These are phyloP conservation scores for Aspergillus affinis DNA, from an alignment of 495 filamentous ascomycete species.

Conservation along the genomic window DNA sequence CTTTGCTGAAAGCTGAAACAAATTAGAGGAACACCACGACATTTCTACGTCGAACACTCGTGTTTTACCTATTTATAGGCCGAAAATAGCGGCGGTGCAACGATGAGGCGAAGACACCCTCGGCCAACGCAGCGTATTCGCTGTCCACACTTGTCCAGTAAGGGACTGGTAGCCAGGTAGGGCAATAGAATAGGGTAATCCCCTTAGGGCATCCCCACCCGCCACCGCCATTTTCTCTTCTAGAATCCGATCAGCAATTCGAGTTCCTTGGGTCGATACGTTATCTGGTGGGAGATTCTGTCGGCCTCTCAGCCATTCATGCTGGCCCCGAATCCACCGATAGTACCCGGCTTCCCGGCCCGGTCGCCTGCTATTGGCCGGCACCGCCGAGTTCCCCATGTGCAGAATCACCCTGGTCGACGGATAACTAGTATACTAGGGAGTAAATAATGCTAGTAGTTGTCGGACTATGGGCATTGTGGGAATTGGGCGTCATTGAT, in stretches of 20 bases:
- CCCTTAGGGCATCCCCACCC: constrained; percentile 12
- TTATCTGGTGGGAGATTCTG: constrained; percentile 9
- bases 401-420: background rate
- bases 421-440: background rate
- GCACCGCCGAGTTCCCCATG: constrained; percentile 12
- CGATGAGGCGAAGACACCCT: background rate
- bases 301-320: constrained; percentile 11
- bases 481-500: constrained; percentile 7
- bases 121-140: background rate
- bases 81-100: background rate
- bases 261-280: constrained; percentile 3
- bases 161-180: background rate
- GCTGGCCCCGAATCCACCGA: constrained; percentile 12
- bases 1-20: background rate
- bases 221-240: constrained; percentile 7
- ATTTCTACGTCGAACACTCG: background rate
- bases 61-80: background rate
- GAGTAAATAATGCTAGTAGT: background rate
- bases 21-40: background rate
- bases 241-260: constrained; percentile 14
- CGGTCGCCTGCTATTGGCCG: constrained; percentile 19
- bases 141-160: background rate
- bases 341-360: constrained; percentile 18
- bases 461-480: constrained; percentile 3
- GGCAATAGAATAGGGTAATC: constrained; percentile 8